These are phyloP conservation scores for Puccinia sorghi DNA, from an alignment of 1,284 basidiomycete genomes.

Conservation along the genomic window DNA sequence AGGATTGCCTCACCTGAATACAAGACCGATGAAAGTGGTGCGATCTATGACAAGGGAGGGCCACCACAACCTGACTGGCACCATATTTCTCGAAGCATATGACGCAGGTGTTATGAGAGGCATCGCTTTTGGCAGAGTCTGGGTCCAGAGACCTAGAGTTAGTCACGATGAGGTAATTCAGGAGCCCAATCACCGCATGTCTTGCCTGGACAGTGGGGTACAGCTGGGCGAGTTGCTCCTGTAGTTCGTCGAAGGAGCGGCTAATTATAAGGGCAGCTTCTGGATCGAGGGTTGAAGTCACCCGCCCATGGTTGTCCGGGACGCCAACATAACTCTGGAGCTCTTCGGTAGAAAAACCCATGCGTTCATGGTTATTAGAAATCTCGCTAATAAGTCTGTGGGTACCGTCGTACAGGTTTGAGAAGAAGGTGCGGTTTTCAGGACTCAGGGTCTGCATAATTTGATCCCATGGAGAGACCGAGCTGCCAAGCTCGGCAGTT, in stretches of 20 bases:
- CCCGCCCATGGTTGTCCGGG: neutral
- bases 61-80: neutral
- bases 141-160: neutral
- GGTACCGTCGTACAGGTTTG: neutral
- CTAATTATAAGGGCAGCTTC: neutral
- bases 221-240: neutral
- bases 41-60: neutral
- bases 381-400: neutral
- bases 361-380: neutral
- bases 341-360: neutral
- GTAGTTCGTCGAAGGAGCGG: neutral
- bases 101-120: neutral
- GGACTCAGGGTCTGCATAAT: neutral
- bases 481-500: neutral
- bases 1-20: neutral
- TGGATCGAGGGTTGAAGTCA: neutral
- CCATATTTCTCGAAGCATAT: constrained; percentile 2
- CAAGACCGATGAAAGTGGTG: constrained; percentile 10
- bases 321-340: neutral
- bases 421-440: neutral
- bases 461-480: neutral
- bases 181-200: neutral
- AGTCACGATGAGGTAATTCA: neutral
- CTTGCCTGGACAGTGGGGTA: neutral
- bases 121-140: neutral